Base-by-base conservation (phyloP, 148 eudicot genomes). In the Rhododendron simsii region DNA sequence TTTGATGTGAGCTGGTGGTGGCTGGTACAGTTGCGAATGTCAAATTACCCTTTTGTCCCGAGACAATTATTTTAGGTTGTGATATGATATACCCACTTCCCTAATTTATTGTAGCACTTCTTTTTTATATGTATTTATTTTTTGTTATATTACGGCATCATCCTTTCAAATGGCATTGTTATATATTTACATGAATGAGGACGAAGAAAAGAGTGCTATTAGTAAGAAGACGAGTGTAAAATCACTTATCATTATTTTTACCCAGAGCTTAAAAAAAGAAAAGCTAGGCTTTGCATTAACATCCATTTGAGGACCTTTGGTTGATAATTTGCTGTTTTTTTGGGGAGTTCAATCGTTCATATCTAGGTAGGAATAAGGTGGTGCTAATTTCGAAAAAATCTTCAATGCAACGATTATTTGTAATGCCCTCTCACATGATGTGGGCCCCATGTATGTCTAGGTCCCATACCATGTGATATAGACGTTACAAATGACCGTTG, bases 11-110 rank as follows among this genome's bases (percentile, higher is more conserved):
- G 61, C 61, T 13, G 28, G 44, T 11, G 30, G 44, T 4, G 73
- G 61, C 7, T 45, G 33, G 6, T 13, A 26, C 47, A 0, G 28
- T 67, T 45, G 45, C 3, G 55, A 14, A 39, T 83, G 76, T 28
- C 41, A 28, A 83, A 47, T 18, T 83, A 67, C 85, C 14, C 14
- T 14, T 83, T 83, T 83, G 85, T 83, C 85, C 33, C 35, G 3
- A 26, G 33, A 67, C 74, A 67, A 67, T 67, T 67, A 26, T 67
- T 67, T 26, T 67, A 3, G 74, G 74, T 26, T 67, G 30, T 65
- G 74, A 67, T 3, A 67, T 67, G 44, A 39, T 39, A 39, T 39
- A 39, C 35, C 35, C 74, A 67, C 35, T 67, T 26, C 15, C 15
- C 15, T 67, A 26, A 67, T 67, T 28, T 67, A 65, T 61, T 21